Evolutionary conservation across 2,329 filamentous ascomycete species (phyloP), one percentile per base, ranked within the genome.

Genomic region (Fusarium sp.): DNA sequence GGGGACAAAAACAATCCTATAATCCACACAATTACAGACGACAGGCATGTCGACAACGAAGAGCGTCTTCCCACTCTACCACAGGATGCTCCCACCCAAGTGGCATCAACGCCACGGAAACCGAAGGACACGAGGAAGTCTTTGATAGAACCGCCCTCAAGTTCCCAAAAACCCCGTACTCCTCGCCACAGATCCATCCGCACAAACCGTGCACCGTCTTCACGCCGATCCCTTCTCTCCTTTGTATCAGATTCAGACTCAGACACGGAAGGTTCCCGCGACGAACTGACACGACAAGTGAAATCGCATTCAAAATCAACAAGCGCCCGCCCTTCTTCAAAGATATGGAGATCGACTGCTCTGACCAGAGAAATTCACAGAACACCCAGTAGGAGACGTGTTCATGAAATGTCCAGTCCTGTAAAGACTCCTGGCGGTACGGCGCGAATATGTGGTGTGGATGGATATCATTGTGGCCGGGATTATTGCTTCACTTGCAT

Each of bases 401-500:
- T 58, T 4, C 45, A 50, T 6, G 69, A 74, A 6, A 57, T 67
- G 8, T 46, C 66, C 12, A 77, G 73, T 26, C 71, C 71, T 13
- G 56, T 81, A 6, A 79, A 79, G 67, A 87, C 85, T 11, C 85
- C 85, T 0, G 82, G 85, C 3, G 86, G 86, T 2, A 82, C 83
- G 15, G 69, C 81, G 68, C 79, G 84, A 52, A 79, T 79, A 15
- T 90, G 88, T 61, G 88, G 88, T 5, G 78, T 85, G 66, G 82
- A 83, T 67, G 87, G 85, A 13, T 89, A 85, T 73, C 78, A 77
- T 16, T 90, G 88, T 64, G 83, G 83, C 5, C 80, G 84, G 55
- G 83, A 86, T 63, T 89, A 89, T 77, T 90, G 88, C 76, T 88
- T 90, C 69, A 81, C 80, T 11, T 89, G 88, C 71, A 78, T 86